Base-by-base conservation (phyloP, 768 basidiomycete species). In the Hypholoma fasciculare region DNA sequence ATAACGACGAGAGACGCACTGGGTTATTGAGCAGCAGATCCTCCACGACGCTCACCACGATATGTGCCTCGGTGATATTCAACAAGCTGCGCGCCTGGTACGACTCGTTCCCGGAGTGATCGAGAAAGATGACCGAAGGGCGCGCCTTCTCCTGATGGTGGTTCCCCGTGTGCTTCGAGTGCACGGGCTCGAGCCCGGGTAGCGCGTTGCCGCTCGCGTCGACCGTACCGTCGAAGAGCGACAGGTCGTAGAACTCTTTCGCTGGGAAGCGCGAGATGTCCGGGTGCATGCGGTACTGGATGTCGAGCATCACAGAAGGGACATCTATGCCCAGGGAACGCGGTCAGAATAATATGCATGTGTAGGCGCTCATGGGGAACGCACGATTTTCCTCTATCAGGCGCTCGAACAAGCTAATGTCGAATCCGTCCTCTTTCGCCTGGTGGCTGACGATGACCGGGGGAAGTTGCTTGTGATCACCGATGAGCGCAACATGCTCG, bases 261-360 rank as follows among this genome's bases (percentile, higher is more conserved):
- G 90, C 87, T 9, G 96, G 94, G 76, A 98, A 98, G 19, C 79
- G 79, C 1, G 95, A 92, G 64, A 98, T 94, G 38, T 78, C 77
- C 12, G 95, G 96, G 65, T 96, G 94, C 95, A 98, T 98, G 37
- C 95, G 87, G 65, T 97, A 98, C 73, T 98, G 95, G n/a, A 85
- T 82, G 67, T 96, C 89, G 57, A 98, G 84, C 89, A 96, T 95
- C 61, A 95, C 84, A 4, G 91, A 89, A 9, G 94, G 93, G n/a
- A 92, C 84, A 44, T 81, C 92, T 93, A 57, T 14, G 49, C 14
- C 52, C n/a, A 20, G 54, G 40, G 42, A 52, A 55, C 27, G 20
- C 9, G 42, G 43, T 61, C 30, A 59, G 55, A 40, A 26, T 23
- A 13, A 16, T 47, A 16, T 16, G 30, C 3, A 34, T 47, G 14